A percentile compares a stretch with the other conserved stretches of the same genome.
These are phyloP conservation scores for Bromus sterilis DNA, from an alignment of 176 grass and related monocot genomes.

Conservation along the genomic window DNA sequence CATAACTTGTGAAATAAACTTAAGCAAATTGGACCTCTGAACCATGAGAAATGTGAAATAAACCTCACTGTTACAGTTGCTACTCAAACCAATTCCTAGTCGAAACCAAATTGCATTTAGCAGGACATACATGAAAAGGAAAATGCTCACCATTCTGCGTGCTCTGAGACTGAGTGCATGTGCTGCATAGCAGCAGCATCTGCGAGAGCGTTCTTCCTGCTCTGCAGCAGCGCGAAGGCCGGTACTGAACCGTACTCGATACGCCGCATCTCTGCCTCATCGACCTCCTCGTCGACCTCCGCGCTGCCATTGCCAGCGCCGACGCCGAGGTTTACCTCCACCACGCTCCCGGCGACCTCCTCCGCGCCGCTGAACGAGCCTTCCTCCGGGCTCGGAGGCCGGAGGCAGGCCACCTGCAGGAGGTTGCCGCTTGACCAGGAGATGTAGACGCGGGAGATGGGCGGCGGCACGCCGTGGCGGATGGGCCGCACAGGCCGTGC, in stretches of 20 bases:
- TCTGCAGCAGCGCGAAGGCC: constrained; percentile 69
- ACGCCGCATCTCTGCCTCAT: constrained; percentile 60
- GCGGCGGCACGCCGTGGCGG: constrained; percentile 52
- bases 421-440: constrained; percentile 85
- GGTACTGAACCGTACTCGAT: constrained; percentile 81
- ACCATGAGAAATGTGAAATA: background rate
- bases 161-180: constrained; percentile 42
- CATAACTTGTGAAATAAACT: background rate
- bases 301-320: background rate
- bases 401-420: constrained; percentile 80
- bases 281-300: constrained; percentile 45
- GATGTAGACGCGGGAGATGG: constrained; percentile 69
- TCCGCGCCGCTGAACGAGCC: background rate
- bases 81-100: background rate
- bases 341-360: constrained; percentile 55
- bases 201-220: constrained; percentile 64
- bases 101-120: background rate
- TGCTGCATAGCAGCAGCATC: constrained; percentile 40
- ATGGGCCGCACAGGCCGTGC: constrained; percentile 44
- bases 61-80: background rate
- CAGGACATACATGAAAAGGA: background rate
- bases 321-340: constrained; percentile 61
- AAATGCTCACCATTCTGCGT: constrained; percentile 59
- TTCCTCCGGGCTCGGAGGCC: constrained; percentile 9
- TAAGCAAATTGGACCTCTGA: background rate